A percentile compares a stretch with the other conserved stretches of the same genome.
These are phyloP conservation scores for Moesziomyces globuligerus DNA, from an alignment of 1,284 basidiomycete genomes.

Conservation along the genomic window DNA sequence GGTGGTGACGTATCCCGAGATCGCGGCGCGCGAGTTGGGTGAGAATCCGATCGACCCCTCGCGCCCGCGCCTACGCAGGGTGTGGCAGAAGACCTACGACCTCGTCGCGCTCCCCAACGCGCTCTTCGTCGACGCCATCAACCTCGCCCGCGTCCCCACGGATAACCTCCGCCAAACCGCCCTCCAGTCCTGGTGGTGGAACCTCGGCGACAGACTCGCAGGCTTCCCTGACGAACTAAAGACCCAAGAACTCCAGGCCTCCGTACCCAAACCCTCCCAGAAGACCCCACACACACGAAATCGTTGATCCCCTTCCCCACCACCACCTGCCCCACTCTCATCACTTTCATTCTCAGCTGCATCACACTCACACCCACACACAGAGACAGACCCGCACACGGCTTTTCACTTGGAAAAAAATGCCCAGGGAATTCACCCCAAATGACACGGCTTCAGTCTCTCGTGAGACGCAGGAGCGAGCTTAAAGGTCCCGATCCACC, in stretches of 20 bases:
- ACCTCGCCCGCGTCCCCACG: slow-evolving; percentile 2
- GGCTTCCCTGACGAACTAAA: slow-evolving; percentile 26
- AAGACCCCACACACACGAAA: not conserved
- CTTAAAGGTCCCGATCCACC: slow-evolving; percentile 37
- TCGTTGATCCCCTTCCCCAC: too few species aligned
- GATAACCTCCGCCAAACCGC: slow-evolving; percentile 22
- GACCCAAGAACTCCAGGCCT: slow-evolving; percentile 15
- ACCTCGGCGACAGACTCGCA: slow-evolving; percentile 16
- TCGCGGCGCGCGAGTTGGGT: slow-evolving; percentile 30
- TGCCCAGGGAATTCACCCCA: too few species aligned
- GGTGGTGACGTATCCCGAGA: slow-evolving; percentile 2
- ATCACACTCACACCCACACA: too few species aligned
- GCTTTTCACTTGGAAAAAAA: too few species aligned
- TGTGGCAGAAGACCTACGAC: slow-evolving; percentile 16
- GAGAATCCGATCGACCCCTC: slow-evolving; percentile 34
- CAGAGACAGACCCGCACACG: too few species aligned
- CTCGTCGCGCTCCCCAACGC: slow-evolving; percentile 5
- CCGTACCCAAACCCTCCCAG: not conserved
- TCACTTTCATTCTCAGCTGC: too few species aligned
- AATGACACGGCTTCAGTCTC: too few species aligned
- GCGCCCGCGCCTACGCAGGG: slow-evolving; percentile 9
- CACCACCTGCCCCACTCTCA: too few species aligned
- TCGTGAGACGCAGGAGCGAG: too few species aligned
- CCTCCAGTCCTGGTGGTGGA: slow-evolving; percentile 25
- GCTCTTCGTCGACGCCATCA: slow-evolving; percentile 17